Conservation (phyloP, 1,139 yeast species). For the Pichia sp. region DNA sequence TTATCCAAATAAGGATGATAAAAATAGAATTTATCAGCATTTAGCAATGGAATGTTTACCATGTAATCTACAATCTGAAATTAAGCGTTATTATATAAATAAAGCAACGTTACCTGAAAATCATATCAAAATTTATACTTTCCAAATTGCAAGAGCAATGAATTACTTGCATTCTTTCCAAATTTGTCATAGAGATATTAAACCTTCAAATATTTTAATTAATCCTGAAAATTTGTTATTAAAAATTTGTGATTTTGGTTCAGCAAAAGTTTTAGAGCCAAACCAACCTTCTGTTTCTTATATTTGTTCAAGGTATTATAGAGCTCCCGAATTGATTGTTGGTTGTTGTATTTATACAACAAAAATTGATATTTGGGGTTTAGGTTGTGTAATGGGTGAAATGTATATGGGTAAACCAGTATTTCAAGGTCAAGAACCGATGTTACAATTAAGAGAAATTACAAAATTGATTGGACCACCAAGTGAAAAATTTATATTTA, state of each 20-base stretch:
- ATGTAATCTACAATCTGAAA: constrained; percentile 69
- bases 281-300: constrained; percentile 72
- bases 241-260: constrained; percentile 78
- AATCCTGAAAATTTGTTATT: constrained; percentile 61
- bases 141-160: constrained; percentile 78
- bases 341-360: constrained; percentile 73
- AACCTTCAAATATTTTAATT: constrained; percentile 71
- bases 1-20: constrained; percentile 51
- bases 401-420: constrained; percentile 78
- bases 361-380: constrained; percentile 79
- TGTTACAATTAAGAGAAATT: constrained; percentile 68
- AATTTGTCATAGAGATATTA: constrained; percentile 75
- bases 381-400: constrained; percentile 81
- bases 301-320: constrained; percentile 72
- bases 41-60: constrained; percentile 82
- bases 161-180: constrained; percentile 73
- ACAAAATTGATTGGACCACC: constrained; percentile 74
- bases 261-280: constrained; percentile 70
- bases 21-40: constrained; percentile 64
- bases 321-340: constrained; percentile 78
- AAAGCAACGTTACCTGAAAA: constrained; percentile 63
- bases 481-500: constrained; percentile 60
- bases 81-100: constrained; percentile 58
- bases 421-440: constrained; percentile 74
- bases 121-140: constrained; percentile 72